Base-by-base conservation (phyloP, 495 filamentous ascomycete species). In the Cudoniella acicularis region DNA sequence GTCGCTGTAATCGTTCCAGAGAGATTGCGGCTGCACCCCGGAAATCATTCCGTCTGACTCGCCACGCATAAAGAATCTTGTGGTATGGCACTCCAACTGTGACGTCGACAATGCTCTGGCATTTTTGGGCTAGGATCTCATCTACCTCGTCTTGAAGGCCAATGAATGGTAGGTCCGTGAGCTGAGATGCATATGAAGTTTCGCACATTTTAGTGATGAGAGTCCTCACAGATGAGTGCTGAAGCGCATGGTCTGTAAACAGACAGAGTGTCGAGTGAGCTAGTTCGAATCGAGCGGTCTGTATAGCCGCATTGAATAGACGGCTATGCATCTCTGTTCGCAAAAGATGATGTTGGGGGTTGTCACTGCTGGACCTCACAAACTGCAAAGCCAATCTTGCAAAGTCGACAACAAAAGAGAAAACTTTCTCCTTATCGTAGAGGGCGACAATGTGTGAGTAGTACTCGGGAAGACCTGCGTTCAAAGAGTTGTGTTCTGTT, bases 1-100 rank as follows among this genome's bases (percentile, higher is more conserved):
- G 76, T 17, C 78, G 77, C 49, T 84, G 78, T 41, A 92, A 79
- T 10, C 87, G 77, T 61, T 88, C 83, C 36, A 89, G 75, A 22
- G 95, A 79, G 46, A 91, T 81, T 46, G 87, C 82, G 0, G 94
- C 92, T 1, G 90, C 94, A 49, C 93, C 94, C 40, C 92, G 89
- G 73, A 89, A 94, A 69, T 98, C 90, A 54, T 83, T 80, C 51
- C 86, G 87, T 61, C 83, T 82, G 56, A 96, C 85, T 52, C 95
- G 85, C 81, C 90, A 98, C 20, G 92, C 84, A 63, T 96, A 94
- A 24, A 98, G 83, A 45, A 96, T 85, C 64, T 90, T 87, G 67
- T 87, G 87, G 71, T 88, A 92, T 6, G 83, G 86, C 1, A 82
- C 77, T 22, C 80, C 82, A 20, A 75, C 73, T 43, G 77, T 68